Evolutionary conservation across 306 rosid species (phyloP).

Genomic region (Castanea sativa): DNA sequence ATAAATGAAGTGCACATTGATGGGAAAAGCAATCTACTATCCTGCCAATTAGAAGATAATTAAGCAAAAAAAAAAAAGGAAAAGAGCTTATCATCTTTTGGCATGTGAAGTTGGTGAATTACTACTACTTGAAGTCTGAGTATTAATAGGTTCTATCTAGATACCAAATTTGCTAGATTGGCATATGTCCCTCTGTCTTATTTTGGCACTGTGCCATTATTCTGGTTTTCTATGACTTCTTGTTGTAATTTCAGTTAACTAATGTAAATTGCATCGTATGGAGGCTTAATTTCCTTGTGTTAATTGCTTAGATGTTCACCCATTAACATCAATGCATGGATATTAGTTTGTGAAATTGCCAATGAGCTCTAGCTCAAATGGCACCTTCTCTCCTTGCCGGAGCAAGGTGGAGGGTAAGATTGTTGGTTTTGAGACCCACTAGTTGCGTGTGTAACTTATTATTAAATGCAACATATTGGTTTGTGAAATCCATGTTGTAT

Average conservation of each 20-base stretch:
- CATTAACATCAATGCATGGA: too few relatives aligned
- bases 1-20: neutral
- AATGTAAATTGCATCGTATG: conserved; percentile 5
- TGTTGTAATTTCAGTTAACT: neutral
- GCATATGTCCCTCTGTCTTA: neutral
- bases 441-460: too few relatives aligned
- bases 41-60: neutral
- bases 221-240: neutral
- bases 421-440: too few relatives aligned
- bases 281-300: conserved; percentile 1
- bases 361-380: too few relatives aligned
- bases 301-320: neutral
- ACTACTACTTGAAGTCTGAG: neutral
- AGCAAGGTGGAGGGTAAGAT: too few relatives aligned
- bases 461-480: neutral
- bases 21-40: neutral
- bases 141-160: neutral
- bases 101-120: neutral
- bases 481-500: neutral
- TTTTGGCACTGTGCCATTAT: neutral
- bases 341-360: too few relatives aligned
- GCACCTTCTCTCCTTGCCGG: too few relatives aligned
- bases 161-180: neutral
- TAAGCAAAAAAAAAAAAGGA: neutral
- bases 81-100: neutral